phyloP scores from a whole-genome alignment of 140 eudicot genomes.

The Erigeron philadelphicus region DNA sequence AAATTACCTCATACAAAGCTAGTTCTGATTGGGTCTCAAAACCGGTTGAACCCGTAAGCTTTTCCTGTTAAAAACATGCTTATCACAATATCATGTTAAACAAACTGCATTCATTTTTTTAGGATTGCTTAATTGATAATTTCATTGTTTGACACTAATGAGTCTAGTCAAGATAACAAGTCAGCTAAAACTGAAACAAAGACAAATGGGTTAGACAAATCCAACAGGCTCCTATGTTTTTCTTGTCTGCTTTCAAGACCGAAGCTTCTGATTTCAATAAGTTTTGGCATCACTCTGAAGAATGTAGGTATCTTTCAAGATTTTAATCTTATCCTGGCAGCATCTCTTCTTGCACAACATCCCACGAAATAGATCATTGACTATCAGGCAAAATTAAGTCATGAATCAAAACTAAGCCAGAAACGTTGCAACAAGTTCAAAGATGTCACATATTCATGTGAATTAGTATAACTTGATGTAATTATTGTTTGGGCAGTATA shows the following conservation, averaged over 20 bases:
- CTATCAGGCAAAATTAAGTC: constrained; percentile 34
- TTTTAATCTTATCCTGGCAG: constrained; percentile 53
- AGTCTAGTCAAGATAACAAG: too few relatives aligned
- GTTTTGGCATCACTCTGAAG: not conserved
- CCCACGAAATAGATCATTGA: constrained; percentile 78
- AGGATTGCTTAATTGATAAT: too few relatives aligned
- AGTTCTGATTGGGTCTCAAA: too few relatives aligned
- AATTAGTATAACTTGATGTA: not conserved
- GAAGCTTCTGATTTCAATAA: constrained; percentile 7
- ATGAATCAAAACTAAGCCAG: not conserved
- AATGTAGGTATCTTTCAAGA: constrained; percentile 30
- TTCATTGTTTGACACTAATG: too few relatives aligned
- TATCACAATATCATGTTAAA: too few relatives aligned
- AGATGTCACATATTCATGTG: constrained; percentile 1
- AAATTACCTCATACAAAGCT: too few relatives aligned
- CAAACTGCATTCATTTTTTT: too few relatives aligned
- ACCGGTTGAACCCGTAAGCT: too few relatives aligned
- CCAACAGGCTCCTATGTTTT: constrained; percentile 9
- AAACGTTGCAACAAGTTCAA: constrained; percentile 2
- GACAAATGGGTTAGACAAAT: too few relatives aligned
- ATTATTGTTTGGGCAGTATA: not conserved
- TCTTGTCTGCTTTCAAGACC: constrained; percentile 16
- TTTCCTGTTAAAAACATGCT: too few relatives aligned
- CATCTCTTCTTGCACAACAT: constrained; percentile 82
- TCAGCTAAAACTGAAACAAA: too few relatives aligned